phyloP scores from a whole-genome alignment of 768 basidiomycete species.

The Sistotremastrum niveocremeum region DNA sequence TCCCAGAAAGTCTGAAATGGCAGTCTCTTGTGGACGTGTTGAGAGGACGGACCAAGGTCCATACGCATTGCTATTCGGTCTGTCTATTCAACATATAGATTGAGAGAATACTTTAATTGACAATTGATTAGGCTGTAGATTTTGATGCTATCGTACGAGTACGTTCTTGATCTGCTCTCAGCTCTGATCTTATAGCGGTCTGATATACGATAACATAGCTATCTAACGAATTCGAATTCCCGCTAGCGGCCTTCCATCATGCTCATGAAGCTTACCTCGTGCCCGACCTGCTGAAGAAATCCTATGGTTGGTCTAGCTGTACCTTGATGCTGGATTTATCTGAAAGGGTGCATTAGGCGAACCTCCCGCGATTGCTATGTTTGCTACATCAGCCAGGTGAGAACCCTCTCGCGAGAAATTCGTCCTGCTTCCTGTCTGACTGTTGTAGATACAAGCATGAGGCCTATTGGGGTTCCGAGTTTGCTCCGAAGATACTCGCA shows the following conservation, averaged over 20 bases:
- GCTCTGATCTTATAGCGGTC: not conserved
- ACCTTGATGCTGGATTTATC: not conserved
- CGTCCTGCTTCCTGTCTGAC: no score
- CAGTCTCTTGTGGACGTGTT: constrained; percentile 73
- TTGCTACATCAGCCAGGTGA: constrained; percentile 62
- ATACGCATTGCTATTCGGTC: constrained; percentile 26
- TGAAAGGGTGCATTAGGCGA: constrained; percentile 19
- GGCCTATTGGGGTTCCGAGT: constrained; percentile 52
- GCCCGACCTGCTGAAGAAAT: constrained; percentile 63
- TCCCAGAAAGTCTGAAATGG: constrained; percentile 40
- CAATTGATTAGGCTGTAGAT: constrained; percentile 51
- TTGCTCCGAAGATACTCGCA: constrained; percentile 59
- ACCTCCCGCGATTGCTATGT: constrained; percentile 65
- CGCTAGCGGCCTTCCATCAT: constrained; percentile 71
- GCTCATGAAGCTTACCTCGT: constrained; percentile 89
- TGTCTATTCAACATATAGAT: constrained; percentile 25
- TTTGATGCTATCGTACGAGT: constrained; percentile 57
- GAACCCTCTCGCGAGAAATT: not conserved
- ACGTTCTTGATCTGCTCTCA: constrained; percentile 12
- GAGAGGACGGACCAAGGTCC: constrained; percentile 73
- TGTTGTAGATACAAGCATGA: constrained; percentile 38
- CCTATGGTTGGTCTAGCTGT: constrained; percentile 28
- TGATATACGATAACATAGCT: constrained; percentile 29
- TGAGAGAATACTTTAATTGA: constrained; percentile 49
- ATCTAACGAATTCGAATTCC: constrained; percentile 83